A percentile compares a stretch with the other conserved stretches of the same genome.
These are phyloP conservation scores for Boletus albobrunnescens DNA, from an alignment of 1,284 basidiomycete species.

Conservation along the genomic window DNA sequence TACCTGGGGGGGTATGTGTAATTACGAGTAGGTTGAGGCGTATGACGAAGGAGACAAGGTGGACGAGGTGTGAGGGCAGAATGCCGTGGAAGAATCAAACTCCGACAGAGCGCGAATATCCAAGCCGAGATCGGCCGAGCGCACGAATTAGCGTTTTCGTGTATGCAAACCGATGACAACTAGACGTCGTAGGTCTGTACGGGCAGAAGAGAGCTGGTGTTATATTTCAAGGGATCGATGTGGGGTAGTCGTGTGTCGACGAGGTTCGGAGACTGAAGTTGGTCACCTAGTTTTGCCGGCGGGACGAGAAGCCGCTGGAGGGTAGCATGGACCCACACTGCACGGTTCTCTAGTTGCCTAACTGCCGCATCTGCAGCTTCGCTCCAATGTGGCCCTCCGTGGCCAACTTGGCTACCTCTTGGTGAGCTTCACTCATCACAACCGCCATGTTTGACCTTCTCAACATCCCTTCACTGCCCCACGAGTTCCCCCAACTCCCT, in stretches of 20 bases:
- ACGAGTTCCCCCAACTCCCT: slow-evolving; percentile 21
- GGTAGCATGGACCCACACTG: slow-evolving; percentile 9
- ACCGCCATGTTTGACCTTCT: slow-evolving; percentile 9
- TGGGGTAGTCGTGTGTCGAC: not conserved
- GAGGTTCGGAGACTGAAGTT: slow-evolving; percentile 17
- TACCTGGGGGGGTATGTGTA: slow-evolving; percentile 22
- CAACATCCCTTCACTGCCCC: slow-evolving; percentile 3
- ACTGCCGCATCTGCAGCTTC: slow-evolving; percentile 11
- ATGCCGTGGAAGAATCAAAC: slow-evolving; percentile 32
- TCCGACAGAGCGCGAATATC: slow-evolving; percentile 36
- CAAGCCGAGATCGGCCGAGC: slow-evolving; percentile 8
- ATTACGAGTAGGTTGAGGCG: slow-evolving; percentile 21
- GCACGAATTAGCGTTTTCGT: not conserved
- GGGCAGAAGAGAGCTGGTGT: too few species aligned
- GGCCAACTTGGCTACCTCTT: not conserved
- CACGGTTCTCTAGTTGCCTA: not conserved
- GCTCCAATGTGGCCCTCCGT: slow-evolving; percentile 4
- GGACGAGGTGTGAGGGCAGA: slow-evolving; percentile 34
- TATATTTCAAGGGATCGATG: not conserved
- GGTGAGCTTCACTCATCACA: not conserved
- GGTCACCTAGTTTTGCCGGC: slow-evolving; percentile 12
- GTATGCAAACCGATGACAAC: not conserved
- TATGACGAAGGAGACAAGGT: slow-evolving; percentile 36
- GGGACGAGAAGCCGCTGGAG: not conserved
- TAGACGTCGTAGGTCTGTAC: not conserved